These are phyloP conservation scores for Herpetomonas tarakana DNA, from an alignment of 208 protist species.

Conservation along the genomic window DNA sequence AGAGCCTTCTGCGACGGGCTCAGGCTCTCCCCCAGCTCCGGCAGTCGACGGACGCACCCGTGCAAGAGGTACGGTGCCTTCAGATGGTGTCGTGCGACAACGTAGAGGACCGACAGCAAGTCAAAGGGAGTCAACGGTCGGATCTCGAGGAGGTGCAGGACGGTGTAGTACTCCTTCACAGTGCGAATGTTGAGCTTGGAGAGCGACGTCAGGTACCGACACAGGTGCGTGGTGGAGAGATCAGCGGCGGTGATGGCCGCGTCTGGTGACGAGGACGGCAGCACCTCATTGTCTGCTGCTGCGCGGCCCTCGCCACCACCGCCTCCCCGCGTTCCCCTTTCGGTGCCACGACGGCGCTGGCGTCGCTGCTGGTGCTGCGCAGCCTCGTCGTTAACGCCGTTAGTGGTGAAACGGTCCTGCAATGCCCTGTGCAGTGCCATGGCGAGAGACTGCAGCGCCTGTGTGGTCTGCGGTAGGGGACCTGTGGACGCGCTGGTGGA, in stretches of 20 bases:
- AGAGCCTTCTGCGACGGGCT: conserved; percentile 28
- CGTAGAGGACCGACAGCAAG: conserved; percentile 32
- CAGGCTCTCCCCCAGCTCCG: conserved; percentile 16
- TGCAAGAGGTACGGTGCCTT: conserved; percentile 25
- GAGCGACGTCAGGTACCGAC: conserved; percentile 54
- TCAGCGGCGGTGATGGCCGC: background rate
- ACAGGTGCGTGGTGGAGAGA: conserved; percentile 32
- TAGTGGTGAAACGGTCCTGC: background rate
- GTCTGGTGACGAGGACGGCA: background rate
- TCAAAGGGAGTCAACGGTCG: conserved; percentile 44
- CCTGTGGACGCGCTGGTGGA: too few relatives aligned
- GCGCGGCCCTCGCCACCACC: too few relatives aligned
- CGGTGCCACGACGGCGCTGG: too few relatives aligned
- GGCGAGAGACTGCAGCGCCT: background rate
- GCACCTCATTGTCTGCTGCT: too few relatives aligned
- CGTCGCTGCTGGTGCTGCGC: background rate
- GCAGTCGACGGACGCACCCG: conserved; percentile 26
- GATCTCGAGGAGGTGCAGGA: conserved; percentile 29
- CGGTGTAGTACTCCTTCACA: conserved; percentile 32
- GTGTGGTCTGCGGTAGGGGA: background rate
- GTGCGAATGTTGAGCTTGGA: conserved; percentile 43
- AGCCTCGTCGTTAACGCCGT: background rate
- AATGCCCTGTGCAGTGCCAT: background rate
- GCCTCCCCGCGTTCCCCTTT: too few relatives aligned
- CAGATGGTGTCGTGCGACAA: conserved; percentile 57